Conservation (phyloP, 805 yeast genomes). For the Candida montana region DNA sequence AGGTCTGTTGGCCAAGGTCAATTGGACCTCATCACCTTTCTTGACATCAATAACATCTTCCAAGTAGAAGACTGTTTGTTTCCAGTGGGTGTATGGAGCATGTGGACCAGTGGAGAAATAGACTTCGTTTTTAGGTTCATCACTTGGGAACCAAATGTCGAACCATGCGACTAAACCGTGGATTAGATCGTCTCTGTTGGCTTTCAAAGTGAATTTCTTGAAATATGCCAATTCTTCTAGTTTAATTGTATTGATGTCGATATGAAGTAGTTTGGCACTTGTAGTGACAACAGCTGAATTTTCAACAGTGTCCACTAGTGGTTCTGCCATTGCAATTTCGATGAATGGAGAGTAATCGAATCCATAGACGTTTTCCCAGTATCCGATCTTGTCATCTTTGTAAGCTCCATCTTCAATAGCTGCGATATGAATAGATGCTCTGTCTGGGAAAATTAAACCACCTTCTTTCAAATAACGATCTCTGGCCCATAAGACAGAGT, state of each 20-base stretch:
- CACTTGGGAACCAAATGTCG: constrained; percentile 82
- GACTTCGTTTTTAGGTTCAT: constrained; percentile 49
- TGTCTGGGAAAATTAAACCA: constrained; percentile 93
- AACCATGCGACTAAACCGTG: constrained; percentile 95
- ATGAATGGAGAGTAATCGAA: constrained; percentile 92
- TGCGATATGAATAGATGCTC: constrained; percentile 83
- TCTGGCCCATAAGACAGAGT: constrained; percentile 90
- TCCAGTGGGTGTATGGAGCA: constrained; percentile 96
- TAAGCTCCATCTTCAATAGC: constrained; percentile 91
- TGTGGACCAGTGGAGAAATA: constrained; percentile 92
- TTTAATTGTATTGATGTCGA: constrained; percentile 86
- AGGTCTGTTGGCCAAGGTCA: constrained; percentile 72
- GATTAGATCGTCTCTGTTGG: constrained; percentile 72
- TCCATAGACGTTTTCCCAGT: constrained; percentile 97
- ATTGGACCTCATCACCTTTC: constrained; percentile 69
- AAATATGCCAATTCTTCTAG: constrained; percentile 77
- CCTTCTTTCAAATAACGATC: constrained; percentile 74
- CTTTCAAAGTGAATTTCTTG: constrained; percentile 61
- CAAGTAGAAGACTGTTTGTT: constrained; percentile 92
- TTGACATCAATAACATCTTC: constrained; percentile 72
- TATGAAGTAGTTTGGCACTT: constrained; percentile 62
- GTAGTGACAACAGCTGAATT: constrained; percentile 71
- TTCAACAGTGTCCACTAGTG: constrained; percentile 93
- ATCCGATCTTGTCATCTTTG: constrained; percentile 84
- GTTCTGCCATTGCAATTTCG: constrained; percentile 83